Base-by-base conservation (phyloP, 768 basidiomycete genomes). In the Pisolithus marmoratus region DNA sequence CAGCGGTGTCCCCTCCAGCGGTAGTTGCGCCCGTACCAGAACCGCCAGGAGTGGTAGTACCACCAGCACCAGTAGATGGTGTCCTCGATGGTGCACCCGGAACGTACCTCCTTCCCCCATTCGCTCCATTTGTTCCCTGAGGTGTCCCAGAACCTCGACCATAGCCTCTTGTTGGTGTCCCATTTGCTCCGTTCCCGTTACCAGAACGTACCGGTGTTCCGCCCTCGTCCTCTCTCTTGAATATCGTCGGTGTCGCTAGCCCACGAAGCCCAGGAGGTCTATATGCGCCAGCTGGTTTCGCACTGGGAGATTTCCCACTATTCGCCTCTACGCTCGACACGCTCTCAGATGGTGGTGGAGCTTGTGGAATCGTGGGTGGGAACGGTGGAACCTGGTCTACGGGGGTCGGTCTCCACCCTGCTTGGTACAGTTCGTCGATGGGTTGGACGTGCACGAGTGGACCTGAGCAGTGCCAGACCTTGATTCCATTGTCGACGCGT, bases 401-500 rank as follows among this genome's bases (percentile, higher is more conserved):
- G 20, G 80, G 80, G 0, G 76, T 79, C 8, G 92, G 92, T 29
- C 89, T 74, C 94, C 93, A 95, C 1, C 81, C 74, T 0, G 81
- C 78, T 70, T 96, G 93, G 68, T 97, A 98, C 14, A 96, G 78
- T 65, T 98, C 95, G 4, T 96, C 92, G 49, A 83, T 70, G 45
- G 74, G 62, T 65, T 96, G 91, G 19, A 88, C 73, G 56, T 97
- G 92, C 49, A 96, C 64, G n/a, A 98, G 79, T 1, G 83, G 78
- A 8, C 96, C 94, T 0, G 84, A 78, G 66, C 90, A 94, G 66
- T 95, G 94, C 89, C 87, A 97, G 54, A 99, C 78, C 73, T 94
- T 96, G 68, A 98, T 83, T 1, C 94, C 94, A 60, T 98, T 98
- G 72, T 99, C 96, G 53, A 99, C 96, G 37, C 96, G 84, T 46